These are phyloP conservation scores for Penicillium janthinellum DNA, from an alignment of 2,329 filamentous ascomycete genomes.

Conservation along the genomic window DNA sequence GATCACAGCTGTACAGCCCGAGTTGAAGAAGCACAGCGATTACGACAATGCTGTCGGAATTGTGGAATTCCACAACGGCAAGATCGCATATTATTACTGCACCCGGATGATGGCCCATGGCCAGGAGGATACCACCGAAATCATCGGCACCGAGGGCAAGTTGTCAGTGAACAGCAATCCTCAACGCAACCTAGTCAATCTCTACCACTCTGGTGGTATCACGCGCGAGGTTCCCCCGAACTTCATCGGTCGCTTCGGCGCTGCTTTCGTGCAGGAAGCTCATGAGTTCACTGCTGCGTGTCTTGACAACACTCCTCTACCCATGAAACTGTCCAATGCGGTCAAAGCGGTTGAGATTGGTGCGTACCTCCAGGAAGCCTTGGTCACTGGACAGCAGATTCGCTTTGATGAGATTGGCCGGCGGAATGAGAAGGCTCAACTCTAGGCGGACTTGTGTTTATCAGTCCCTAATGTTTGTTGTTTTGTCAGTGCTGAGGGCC, in stretches of 20 bases:
- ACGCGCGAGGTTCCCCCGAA: slow-evolving; percentile 61
- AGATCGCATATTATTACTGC: slow-evolving; percentile 65
- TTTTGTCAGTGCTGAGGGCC: neutral
- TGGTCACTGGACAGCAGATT: slow-evolving; percentile 57
- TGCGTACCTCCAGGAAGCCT: slow-evolving; percentile 56
- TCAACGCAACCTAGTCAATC: slow-evolving; percentile 56
- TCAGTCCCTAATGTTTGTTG: neutral
- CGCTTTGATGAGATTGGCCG: slow-evolving; percentile 59
- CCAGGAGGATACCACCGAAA: slow-evolving; percentile 67
- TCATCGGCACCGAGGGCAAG: slow-evolving; percentile 68
- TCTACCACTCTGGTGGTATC: slow-evolving; percentile 57
- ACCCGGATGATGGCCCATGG: slow-evolving; percentile 67
- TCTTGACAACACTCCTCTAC: slow-evolving; percentile 58
- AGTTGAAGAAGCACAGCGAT: slow-evolving; percentile 58
- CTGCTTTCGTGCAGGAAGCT: slow-evolving; percentile 65
- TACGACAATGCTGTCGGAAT: slow-evolving; percentile 65
- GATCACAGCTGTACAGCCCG: slow-evolving; percentile 61
- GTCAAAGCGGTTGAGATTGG: slow-evolving; percentile 63
- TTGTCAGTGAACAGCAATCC: slow-evolving; percentile 63
- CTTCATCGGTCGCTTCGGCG: slow-evolving; percentile 65
- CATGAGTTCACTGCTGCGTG: slow-evolving; percentile 64
- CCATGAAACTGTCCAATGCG: slow-evolving; percentile 59
- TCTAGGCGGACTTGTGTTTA: slow-evolving; percentile 16
- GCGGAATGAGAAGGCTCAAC: slow-evolving; percentile 42
- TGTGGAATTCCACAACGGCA: slow-evolving; percentile 64